Conservation (phyloP, 2,329 filamentous ascomycete species). For the Dendryphion nanum region DNA sequence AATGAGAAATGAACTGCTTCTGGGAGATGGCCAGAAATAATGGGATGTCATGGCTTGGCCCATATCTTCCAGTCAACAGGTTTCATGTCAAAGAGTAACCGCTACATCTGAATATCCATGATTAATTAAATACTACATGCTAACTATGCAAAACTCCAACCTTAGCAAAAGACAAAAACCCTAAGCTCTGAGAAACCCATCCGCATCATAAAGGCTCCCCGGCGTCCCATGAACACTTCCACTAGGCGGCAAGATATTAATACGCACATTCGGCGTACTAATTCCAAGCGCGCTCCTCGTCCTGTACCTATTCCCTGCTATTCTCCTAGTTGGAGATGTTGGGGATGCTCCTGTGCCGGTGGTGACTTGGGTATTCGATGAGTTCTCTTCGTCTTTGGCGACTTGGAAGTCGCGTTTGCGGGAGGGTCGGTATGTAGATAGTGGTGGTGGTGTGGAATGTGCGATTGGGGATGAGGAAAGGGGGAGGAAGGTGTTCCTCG, state of each 20-base stretch:
- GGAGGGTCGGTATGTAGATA: neutral
- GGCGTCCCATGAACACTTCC: constrained; percentile 16
- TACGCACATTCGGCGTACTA: constrained; percentile 25
- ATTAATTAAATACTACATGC: too few relatives aligned
- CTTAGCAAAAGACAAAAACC: constrained; percentile 1
- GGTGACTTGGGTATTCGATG: neutral
- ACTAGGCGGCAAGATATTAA: constrained; percentile 20
- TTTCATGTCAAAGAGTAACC: too few relatives aligned
- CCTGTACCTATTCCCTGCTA: constrained; percentile 8
- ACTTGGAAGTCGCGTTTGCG: constrained; percentile 22
- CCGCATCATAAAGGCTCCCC: constrained; percentile 34
- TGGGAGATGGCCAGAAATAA: too few relatives aligned
- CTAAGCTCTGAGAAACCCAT: constrained; percentile 27
- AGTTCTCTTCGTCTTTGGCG: constrained; percentile 15
- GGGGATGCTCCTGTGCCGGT: neutral
- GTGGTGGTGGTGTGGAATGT: constrained; percentile 1
- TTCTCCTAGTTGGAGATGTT: neutral
- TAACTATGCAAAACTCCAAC: too few relatives aligned
- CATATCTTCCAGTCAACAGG: too few relatives aligned
- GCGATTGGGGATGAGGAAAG: constrained; percentile 12
- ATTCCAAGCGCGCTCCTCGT: constrained; percentile 18
- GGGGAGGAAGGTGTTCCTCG: constrained; percentile 9
- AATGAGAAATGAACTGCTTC: too few relatives aligned
- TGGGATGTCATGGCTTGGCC: too few relatives aligned
- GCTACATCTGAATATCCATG: too few relatives aligned